Conservation (phyloP, 176 grass and related monocot genomes). For the Phyllostachys edulis region DNA sequence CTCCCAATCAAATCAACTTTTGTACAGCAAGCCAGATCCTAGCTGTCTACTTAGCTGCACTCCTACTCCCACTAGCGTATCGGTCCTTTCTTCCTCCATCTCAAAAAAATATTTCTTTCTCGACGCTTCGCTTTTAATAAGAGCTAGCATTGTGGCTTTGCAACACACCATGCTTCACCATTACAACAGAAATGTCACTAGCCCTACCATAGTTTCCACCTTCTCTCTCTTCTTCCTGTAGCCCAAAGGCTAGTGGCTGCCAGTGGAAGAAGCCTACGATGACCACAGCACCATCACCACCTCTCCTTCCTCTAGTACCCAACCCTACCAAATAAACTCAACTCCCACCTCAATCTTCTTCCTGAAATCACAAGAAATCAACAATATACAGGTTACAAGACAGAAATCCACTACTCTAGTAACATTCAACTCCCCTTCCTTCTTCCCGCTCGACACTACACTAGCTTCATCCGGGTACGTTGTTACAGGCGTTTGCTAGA, state of each 20-base stretch:
- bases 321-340: too few relatives aligned
- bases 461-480: too few relatives aligned
- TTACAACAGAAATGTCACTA: not conserved
- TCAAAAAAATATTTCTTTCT: too few relatives aligned
- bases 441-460: too few relatives aligned
- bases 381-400: too few relatives aligned
- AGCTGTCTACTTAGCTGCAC: not conserved
- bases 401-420: too few relatives aligned
- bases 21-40: not conserved
- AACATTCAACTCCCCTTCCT: too few relatives aligned
- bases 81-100: not conserved
- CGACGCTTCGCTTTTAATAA: constrained; percentile 22
- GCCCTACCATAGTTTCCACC: not conserved
- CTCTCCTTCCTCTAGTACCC: too few relatives aligned
- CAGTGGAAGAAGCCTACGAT: constrained; percentile 13
- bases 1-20: constrained; percentile 5
- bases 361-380: too few relatives aligned
- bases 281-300: constrained; percentile 33
- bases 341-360: too few relatives aligned
- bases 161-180: constrained; percentile 23
- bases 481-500: too few relatives aligned
- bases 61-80: not conserved
- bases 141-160: not conserved
- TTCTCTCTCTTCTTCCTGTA: constrained; percentile 42
- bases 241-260: not conserved